Conservation (phyloP, 805 yeast genomes). For the Candida wancherniae region DNA sequence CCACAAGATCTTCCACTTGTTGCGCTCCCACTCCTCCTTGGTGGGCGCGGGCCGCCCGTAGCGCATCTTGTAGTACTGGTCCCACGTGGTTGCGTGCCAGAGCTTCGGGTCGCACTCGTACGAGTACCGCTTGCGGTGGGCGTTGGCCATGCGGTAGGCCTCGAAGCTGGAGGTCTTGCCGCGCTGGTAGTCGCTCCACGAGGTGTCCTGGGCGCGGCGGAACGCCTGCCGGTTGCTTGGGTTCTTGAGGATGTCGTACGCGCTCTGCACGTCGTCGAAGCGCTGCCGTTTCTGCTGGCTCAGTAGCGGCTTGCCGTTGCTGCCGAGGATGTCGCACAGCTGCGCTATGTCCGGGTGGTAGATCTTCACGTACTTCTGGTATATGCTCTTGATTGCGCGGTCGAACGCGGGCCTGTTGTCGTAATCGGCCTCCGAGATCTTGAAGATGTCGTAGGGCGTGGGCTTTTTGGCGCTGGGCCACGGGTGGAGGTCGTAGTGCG, state of each 20-base stretch:
- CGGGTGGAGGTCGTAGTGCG: conserved; percentile 24
- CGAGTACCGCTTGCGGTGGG: conserved; percentile 29
- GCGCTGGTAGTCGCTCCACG: conserved; percentile 23
- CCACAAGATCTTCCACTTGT: conserved; percentile 42
- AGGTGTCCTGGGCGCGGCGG: conserved; percentile 22
- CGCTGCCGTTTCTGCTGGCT: conserved; percentile 28
- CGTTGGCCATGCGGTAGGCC: conserved; percentile 35
- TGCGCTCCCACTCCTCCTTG: conserved; percentile 36
- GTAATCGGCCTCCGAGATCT: conserved; percentile 28
- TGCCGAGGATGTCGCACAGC: conserved; percentile 21
- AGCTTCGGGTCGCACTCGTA: conserved; percentile 40
- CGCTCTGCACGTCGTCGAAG: conserved; percentile 30
- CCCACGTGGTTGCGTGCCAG: conserved; percentile 65
- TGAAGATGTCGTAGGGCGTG: conserved; percentile 66
- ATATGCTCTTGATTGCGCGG: conserved; percentile 35
- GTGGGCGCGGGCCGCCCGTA: conserved; percentile 36
- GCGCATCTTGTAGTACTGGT: conserved; percentile 48
- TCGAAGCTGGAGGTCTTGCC: conserved; percentile 25
- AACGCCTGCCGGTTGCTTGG: conserved; percentile 44
- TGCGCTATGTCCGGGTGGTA: conserved; percentile 74
- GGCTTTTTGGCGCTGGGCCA: conserved; percentile 63
- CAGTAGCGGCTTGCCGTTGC: conserved; percentile 27
- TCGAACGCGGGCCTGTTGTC: conserved; percentile 48
- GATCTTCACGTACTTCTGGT: conserved; percentile 49
- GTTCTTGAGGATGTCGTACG: conserved; percentile 45